Evolutionary conservation across 164 flowering plant species (phyloP).

Genomic region (Aristolochia californica): DNA sequence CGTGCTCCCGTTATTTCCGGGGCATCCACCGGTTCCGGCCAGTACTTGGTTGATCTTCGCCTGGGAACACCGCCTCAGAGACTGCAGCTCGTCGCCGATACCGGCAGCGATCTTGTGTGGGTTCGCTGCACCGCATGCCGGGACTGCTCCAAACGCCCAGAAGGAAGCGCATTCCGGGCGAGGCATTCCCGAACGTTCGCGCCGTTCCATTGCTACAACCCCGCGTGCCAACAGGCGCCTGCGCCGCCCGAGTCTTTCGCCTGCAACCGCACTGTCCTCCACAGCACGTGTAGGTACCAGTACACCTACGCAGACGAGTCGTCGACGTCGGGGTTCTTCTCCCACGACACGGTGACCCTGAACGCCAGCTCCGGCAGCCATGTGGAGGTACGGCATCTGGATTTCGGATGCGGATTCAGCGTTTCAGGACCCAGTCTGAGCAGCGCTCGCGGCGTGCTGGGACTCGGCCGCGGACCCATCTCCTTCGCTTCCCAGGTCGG

Average conservation of each 20-base stretch:
- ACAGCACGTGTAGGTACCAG: constrained; percentile 52
- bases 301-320: constrained; percentile 68
- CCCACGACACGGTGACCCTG: constrained; percentile 42
- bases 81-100: constrained; percentile 65
- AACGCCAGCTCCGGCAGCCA: constrained; percentile 30
- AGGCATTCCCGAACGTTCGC: constrained; percentile 56
- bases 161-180: constrained; percentile 32
- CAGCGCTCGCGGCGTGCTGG: constrained; percentile 70
- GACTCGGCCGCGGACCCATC: constrained; percentile 69
- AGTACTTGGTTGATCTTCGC: constrained; percentile 31
- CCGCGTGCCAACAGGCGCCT: constrained; percentile 37
- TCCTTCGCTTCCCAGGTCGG: constrained; percentile 71
- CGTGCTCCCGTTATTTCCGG: constrained; percentile 18
- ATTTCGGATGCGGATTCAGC: constrained; percentile 61
- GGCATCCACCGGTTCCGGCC: constrained; percentile 22
- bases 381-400: constrained; percentile 16
- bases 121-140: constrained; percentile 60
- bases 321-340: constrained; percentile 48
- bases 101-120: constrained; percentile 83
- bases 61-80: constrained; percentile 65
- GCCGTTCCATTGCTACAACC: constrained; percentile 47
- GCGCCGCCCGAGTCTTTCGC: constrained; percentile 28
- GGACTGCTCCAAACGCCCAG: constrained; percentile 30
- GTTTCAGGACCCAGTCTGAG: constrained; percentile 47
- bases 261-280: constrained; percentile 49